A percentile compares a stretch with the other conserved stretches of the same genome.
These are phyloP conservation scores for Coniosporium tulheliwenetii DNA, from an alignment of 2,329 filamentous ascomycete species.

Conservation along the genomic window DNA sequence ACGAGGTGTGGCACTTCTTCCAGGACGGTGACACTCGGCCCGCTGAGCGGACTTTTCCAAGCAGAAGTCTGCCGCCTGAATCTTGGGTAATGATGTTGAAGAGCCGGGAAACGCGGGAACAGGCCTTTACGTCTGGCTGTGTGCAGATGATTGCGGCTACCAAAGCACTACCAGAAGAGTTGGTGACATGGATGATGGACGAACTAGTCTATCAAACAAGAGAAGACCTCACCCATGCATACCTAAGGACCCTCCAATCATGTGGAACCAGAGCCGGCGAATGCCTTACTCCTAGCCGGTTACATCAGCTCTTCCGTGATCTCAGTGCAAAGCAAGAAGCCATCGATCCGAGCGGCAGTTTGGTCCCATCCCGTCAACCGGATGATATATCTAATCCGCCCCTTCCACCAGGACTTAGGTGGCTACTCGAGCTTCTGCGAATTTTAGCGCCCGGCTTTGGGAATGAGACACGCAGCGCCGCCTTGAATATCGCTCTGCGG, in stretches of 20 bases:
- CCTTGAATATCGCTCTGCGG: constrained; percentile 10
- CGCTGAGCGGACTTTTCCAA: constrained; percentile 11
- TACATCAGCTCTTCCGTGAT: constrained; percentile 38
- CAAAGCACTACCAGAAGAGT: constrained; percentile 18
- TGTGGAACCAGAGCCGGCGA: not conserved
- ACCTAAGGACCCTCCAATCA: constrained; percentile 11
- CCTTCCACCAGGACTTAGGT: no score
- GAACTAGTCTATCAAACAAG: constrained; percentile 15
- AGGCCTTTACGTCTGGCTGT: constrained; percentile 26
- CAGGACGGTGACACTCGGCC: constrained; percentile 8
- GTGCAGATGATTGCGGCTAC: constrained; percentile 20
- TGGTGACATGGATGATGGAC: constrained; percentile 27
- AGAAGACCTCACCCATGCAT: constrained; percentile 20
- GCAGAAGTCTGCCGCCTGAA: constrained; percentile 9
- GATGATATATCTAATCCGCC: no score
- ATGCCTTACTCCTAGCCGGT: constrained; percentile 9
- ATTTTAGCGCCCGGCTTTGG: no score
- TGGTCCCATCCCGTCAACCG: no score
- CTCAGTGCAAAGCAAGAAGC: constrained; percentile 40
- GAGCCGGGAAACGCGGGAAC: constrained; percentile 13
- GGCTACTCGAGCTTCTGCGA: no score
- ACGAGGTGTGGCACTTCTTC: constrained; percentile 45
- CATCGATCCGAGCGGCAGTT: constrained; percentile 11
- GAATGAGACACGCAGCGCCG: constrained; percentile 1
- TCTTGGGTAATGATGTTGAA: constrained; percentile 6